Base-by-base conservation (phyloP, 116 monocot species). In the Trichopus zeylanicus region DNA sequence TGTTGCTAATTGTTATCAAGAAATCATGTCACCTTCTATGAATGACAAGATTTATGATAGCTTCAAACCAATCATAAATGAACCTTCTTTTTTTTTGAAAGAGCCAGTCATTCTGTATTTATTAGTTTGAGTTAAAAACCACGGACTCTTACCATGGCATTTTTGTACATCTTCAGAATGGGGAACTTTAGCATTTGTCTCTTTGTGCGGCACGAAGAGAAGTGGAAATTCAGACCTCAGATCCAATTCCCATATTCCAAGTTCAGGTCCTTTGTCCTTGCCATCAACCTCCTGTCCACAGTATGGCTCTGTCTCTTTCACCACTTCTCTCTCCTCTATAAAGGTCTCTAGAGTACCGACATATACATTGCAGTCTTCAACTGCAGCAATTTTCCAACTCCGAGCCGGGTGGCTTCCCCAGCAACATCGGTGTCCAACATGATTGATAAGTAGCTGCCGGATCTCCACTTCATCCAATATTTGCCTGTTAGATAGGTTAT, bases 281-380 rank as follows among this genome's bases (percentile, higher is more conserved):
- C 73, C 86, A 60, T 91, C 97, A 68, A 97, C 28, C 63, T 91
- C 62, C 24, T 68, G 79, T 57, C 82, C 84, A 7, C 57, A 11
- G 55, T 80, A 80, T 22, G 91, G 84, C 65, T 80, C 80, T 38
- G 49, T 91, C 70, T 79, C 80, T 46, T 9, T 70, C 28, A 77
- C 49, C 51, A 53, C 31, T 56, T 97, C 84, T 62, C 97, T 87
- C 64, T 87, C 91, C 70, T 97, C 97, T 28, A 91, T 73, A 61
- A 97, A 97, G 49, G 88, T 91, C 73, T 97, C 97, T 21, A 97
- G 35, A 25, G 82, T 91, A 48, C 97, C 97, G 18, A 97, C 79
- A 66, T 91, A 97, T 18, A 97, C 88, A 69, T 97, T 91, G 71
- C 97, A 97, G 55, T 97, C 97, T 61, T 97, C 97, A 73, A 97